Percentiles rank a stretch among this genome's conserved stretches.
phyloP scores from a whole-genome alignment of 805 yeast genomes.

The Candida manassasensis region DNA sequence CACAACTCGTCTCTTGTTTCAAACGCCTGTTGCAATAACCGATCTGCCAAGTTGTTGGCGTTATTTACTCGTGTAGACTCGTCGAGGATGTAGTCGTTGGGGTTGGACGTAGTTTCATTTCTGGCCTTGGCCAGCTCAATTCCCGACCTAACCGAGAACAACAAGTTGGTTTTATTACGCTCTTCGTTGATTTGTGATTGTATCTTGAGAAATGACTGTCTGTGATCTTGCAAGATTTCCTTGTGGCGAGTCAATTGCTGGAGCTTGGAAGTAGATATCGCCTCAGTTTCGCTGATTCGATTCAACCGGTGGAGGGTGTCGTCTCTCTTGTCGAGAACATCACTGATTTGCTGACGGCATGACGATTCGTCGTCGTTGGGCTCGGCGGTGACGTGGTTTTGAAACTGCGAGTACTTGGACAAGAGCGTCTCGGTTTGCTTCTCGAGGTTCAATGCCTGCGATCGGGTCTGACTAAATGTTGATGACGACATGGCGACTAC shows the following conservation, averaged over 20 bases:
- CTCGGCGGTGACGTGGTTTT: conserved; percentile 19
- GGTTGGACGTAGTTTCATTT: conserved; percentile 24
- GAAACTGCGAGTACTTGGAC: conserved; percentile 32
- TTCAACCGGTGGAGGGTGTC: conserved; percentile 48
- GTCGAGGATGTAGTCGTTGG: conserved; percentile 70
- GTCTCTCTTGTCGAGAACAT: conserved; percentile 39
- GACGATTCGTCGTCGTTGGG: conserved; percentile 22
- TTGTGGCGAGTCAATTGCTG: conserved; percentile 82
- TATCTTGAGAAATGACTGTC: conserved; percentile 57
- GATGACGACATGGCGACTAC: conserved; percentile 34
- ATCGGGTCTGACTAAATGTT: conserved; percentile 62
- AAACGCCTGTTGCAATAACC: conserved; percentile 76
- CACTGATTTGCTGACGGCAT: conserved; percentile 13
- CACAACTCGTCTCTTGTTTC: conserved; percentile 83
- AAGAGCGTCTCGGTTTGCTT: conserved; percentile 60
- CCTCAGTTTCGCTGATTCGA: conserved; percentile 50
- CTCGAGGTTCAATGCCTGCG: conserved; percentile 67
- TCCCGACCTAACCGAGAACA: conserved; percentile 74
- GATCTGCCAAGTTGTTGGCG: conserved; percentile 73
- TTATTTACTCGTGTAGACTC: conserved; percentile 71
- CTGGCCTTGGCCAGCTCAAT: conserved; percentile 62
- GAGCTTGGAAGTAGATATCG: conserved; percentile 64
- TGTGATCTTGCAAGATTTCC: conserved; percentile 70
- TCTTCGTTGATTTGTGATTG: conserved; percentile 60
- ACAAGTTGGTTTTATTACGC: conserved; percentile 67